phyloP scores from a whole-genome alignment of 2,329 filamentous ascomycete genomes.

The Raffaelea arxii region DNA sequence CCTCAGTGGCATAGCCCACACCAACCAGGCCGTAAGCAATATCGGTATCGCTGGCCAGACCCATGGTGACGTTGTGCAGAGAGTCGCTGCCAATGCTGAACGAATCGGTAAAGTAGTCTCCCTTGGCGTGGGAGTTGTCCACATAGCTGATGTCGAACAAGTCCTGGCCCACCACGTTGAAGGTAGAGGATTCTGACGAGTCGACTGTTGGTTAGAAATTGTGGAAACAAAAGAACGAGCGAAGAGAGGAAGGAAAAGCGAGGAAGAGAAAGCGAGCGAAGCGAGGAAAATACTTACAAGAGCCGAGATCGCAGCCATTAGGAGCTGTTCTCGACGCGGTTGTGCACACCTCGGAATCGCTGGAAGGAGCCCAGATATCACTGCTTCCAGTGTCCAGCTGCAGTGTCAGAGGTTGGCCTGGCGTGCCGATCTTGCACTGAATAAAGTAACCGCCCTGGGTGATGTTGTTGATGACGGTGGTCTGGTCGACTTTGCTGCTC shows the following conservation, averaged over 20 bases:
- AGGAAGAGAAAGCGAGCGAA: not conserved
- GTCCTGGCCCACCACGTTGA: slow-evolving; percentile 28
- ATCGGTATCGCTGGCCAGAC: slow-evolving; percentile 42
- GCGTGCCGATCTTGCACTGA: slow-evolving; percentile 46
- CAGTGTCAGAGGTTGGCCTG: slow-evolving; percentile 43
- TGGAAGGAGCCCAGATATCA: slow-evolving; percentile 50
- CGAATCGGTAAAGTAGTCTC: slow-evolving; percentile 49
- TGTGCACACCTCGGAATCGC: slow-evolving; percentile 28
- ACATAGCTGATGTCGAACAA: slow-evolving; percentile 53
- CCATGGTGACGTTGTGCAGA: slow-evolving; percentile 48
- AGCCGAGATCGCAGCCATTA: slow-evolving; percentile 16
- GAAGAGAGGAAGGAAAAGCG: not conserved
- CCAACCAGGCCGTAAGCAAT: slow-evolving; percentile 50
- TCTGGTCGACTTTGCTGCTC: slow-evolving; percentile 25
- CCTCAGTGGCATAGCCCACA: slow-evolving; percentile 48
- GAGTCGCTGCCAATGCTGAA: slow-evolving; percentile 43
- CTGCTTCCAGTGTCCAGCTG: slow-evolving; percentile 58
- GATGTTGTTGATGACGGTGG: slow-evolving; percentile 34
- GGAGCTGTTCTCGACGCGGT: slow-evolving; percentile 4
- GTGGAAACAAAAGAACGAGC: not conserved
- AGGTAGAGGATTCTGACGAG: slow-evolving; percentile 34
- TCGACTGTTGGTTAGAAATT: slow-evolving; percentile 29
- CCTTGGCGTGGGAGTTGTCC: slow-evolving; percentile 44
- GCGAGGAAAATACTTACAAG: slow-evolving; percentile 13
- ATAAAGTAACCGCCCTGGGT: slow-evolving; percentile 45